A percentile compares a stretch with the other conserved stretches of the same genome.
phyloP scores from a whole-genome alignment of 352 stramenopile species.

The Phytophthora tentaculata region DNA sequence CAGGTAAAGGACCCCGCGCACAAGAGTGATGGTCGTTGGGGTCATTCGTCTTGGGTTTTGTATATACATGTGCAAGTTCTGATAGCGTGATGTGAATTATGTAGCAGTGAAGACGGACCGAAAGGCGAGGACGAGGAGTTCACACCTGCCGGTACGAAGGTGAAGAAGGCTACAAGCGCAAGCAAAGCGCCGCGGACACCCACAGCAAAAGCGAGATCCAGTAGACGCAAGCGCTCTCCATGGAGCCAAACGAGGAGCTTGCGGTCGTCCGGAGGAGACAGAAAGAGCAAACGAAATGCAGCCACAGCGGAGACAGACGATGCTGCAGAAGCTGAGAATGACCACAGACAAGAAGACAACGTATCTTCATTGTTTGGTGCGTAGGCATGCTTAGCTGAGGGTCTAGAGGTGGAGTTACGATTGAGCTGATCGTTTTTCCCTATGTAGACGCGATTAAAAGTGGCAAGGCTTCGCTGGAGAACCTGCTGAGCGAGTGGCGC shows the following conservation, averaged over 20 bases:
- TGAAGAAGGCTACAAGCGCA: slow-evolving; percentile 21
- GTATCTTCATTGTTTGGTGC: slow-evolving; percentile 37
- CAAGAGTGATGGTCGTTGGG: slow-evolving; percentile 32
- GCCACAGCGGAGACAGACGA: slow-evolving; percentile 4
- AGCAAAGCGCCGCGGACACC: slow-evolving; percentile 27
- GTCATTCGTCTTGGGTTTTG: slow-evolving; percentile 16
- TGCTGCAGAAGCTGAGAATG: slow-evolving; percentile 5
- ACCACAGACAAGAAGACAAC: slow-evolving; percentile 21
- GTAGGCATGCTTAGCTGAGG: slow-evolving; percentile 3
- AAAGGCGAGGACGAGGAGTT: slow-evolving; percentile 49
- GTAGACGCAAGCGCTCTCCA: slow-evolving; percentile 37
- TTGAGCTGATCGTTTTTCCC: slow-evolving; percentile 5
- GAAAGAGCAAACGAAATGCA: slow-evolving; percentile 18
- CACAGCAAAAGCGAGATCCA: slow-evolving; percentile 13
- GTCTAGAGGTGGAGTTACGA: background rate
- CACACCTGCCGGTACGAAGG: slow-evolving; percentile 25
- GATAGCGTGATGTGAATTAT: background rate
- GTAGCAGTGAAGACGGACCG: slow-evolving; percentile 28
- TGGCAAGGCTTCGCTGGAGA: slow-evolving; percentile 57
- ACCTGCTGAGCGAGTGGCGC: slow-evolving; percentile 69
- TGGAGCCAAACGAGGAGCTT: slow-evolving; percentile 42
- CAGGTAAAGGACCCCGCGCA: slow-evolving; percentile 34
- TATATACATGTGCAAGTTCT: slow-evolving; percentile 23
- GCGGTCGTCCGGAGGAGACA: background rate
- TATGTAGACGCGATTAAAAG: slow-evolving; percentile 61